These are phyloP conservation scores for Ophiostoma novo-ulmi DNA, from an alignment of 2,329 filamentous ascomycete genomes.

Conservation along the genomic window DNA sequence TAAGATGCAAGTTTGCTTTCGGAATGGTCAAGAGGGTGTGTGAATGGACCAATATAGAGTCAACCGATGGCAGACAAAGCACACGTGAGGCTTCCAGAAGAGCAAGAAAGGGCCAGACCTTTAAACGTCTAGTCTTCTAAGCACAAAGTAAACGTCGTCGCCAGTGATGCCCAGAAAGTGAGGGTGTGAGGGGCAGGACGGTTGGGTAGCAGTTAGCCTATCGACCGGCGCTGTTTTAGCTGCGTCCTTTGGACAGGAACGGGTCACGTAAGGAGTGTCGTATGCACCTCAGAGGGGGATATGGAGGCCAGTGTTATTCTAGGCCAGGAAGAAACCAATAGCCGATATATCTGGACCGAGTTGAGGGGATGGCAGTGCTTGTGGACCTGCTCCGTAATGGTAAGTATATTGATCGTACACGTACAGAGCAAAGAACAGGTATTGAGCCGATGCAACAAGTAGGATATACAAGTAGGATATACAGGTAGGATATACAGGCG, in stretches of 20 bases:
- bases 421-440: neutral
- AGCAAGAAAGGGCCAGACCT: neutral
- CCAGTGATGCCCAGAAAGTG: neutral
- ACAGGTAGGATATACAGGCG: neutral
- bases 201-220: slow-evolving; percentile 21
- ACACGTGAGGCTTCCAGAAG: slow-evolving; percentile 3
- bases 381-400: neutral
- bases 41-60: neutral
- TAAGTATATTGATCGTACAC: neutral
- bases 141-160: neutral
- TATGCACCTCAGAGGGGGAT: slow-evolving; percentile 17
- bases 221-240: slow-evolving; percentile 19
- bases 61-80: neutral
- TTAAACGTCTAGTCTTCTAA: neutral
- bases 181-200: neutral
- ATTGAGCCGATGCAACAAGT: neutral
- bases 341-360: neutral
- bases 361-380: neutral
- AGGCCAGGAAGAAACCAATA: neutral
- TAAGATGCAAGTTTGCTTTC: neutral
- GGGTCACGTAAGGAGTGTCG: slow-evolving; percentile 17
- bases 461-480: no score
- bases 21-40: slow-evolving; percentile 5
- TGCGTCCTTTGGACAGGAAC: slow-evolving; percentile 22
- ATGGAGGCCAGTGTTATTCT: neutral